Conservation (phyloP, 2,329 filamentous ascomycete species). For the Ascochyta viciae-villosae region DNA sequence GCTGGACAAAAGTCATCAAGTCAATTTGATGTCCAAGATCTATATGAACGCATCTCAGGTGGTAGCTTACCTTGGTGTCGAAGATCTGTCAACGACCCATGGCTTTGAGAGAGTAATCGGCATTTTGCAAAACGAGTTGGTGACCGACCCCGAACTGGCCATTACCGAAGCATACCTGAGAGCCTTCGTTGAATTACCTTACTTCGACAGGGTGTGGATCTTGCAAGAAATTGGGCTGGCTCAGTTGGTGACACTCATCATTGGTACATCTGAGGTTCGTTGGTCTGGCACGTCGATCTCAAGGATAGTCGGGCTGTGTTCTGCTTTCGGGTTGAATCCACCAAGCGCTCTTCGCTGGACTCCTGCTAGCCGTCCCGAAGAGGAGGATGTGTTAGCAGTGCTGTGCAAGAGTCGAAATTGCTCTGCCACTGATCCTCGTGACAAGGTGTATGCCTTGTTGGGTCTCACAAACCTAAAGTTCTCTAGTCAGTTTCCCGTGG, state of each 20-base stretch:
- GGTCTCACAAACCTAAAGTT: slow-evolving; percentile 3
- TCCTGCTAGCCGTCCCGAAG: neutral
- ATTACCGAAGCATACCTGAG: too few relatives aligned
- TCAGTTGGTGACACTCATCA: neutral
- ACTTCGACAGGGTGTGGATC: slow-evolving; percentile 26
- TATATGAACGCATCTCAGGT: slow-evolving; percentile 13
- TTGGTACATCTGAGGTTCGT: neutral
- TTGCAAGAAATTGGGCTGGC: slow-evolving; percentile 27
- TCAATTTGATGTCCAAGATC: slow-evolving; percentile 22
- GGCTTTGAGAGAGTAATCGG: too few relatives aligned
- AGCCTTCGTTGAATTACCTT: slow-evolving; percentile 1
- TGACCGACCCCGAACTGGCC: too few relatives aligned
- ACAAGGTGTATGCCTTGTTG: slow-evolving; percentile 18
- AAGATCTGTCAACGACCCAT: neutral
- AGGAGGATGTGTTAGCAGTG: slow-evolving; percentile 12
- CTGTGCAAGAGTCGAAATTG: slow-evolving; percentile 13
- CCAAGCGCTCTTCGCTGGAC: too few relatives aligned
- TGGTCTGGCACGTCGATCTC: too few relatives aligned
- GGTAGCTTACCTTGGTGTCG: slow-evolving; percentile 2
- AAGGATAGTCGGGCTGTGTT: too few relatives aligned
- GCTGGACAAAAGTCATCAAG: slow-evolving; percentile 20
- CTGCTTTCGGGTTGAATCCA: too few relatives aligned
- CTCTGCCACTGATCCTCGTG: slow-evolving; percentile 15
- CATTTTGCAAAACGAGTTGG: too few relatives aligned
- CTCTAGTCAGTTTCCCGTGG: too few relatives aligned